Evolutionary conservation across 1,284 basidiomycete genomes (phyloP).

Genomic region (Ganoderma multipileum): DNA sequence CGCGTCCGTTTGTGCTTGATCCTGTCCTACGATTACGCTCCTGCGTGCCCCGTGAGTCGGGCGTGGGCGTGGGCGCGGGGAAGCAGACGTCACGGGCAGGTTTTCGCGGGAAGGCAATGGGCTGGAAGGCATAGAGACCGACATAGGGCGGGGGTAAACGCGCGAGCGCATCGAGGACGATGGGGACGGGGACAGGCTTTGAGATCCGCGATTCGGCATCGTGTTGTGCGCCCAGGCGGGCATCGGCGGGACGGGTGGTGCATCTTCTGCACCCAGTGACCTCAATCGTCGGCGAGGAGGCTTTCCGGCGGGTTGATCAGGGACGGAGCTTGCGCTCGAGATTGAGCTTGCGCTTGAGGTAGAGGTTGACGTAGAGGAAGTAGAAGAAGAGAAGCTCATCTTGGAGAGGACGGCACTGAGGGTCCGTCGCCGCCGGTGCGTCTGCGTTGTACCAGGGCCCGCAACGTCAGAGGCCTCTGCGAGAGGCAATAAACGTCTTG

Average conservation of each 20-base stretch:
- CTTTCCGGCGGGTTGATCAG: constrained; percentile 1
- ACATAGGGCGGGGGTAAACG: background rate
- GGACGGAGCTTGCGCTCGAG: background rate
- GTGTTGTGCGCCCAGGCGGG: constrained; percentile 21
- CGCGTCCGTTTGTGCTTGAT: background rate
- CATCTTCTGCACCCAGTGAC: constrained; percentile 17
- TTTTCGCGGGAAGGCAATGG: constrained; percentile 14
- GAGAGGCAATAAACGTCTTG: constrained; percentile 17
- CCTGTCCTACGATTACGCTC: constrained; percentile 8
- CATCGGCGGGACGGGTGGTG: constrained; percentile 24
- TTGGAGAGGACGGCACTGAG: constrained; percentile 24
- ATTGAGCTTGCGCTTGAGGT: constrained; percentile 2
- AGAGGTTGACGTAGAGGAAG: constrained; percentile 7
- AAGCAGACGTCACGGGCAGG: constrained; percentile 20
- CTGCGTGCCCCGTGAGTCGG: constrained; percentile 4
- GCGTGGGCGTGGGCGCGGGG: constrained; percentile 14
- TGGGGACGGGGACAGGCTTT: background rate
- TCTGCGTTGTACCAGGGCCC: constrained; percentile 10
- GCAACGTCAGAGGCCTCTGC: constrained; percentile 19
- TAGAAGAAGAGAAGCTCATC: constrained; percentile 20
- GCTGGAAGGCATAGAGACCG: background rate
- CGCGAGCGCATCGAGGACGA: constrained; percentile 7
- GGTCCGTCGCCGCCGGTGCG: constrained; percentile 19
- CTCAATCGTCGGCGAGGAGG: constrained; percentile 18
- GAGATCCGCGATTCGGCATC: background rate